phyloP scores from a whole-genome alignment of 129 eudicot genomes.

The Saussurea involucrata region DNA sequence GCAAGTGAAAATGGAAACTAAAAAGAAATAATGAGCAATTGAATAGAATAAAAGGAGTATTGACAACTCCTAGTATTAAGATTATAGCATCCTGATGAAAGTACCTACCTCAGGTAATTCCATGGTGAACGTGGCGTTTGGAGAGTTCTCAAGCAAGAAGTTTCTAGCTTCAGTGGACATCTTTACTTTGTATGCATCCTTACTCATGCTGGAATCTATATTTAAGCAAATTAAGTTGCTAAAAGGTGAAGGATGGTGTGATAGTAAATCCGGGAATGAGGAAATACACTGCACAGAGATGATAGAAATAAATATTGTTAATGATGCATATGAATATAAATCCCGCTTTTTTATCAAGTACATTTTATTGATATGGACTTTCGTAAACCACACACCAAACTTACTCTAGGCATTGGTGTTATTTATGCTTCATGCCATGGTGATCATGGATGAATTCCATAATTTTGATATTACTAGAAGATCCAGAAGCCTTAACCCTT shows the following conservation, averaged over 20 bases:
- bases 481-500: not conserved
- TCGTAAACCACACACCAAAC: not conserved
- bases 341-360: no score
- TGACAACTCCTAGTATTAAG: not conserved
- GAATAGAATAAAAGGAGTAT: not conserved
- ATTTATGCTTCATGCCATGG: not conserved
- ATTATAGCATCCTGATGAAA: not conserved
- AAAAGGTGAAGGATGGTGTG: constrained; percentile 8
- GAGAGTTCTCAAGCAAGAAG: not conserved
- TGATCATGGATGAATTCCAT: not conserved
- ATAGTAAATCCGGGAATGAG: not conserved
- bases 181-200: not conserved
- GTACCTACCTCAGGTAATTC: constrained; percentile 5
- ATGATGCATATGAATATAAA: not conserved
- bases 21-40: not conserved
- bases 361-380: not conserved
- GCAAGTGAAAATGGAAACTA: not conserved
- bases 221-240: not conserved
- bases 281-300: constrained; percentile 16
- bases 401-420: not conserved
- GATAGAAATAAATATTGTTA: not conserved
- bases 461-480: not conserved
- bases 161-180: not conserved
- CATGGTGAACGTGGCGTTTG: constrained; percentile 13
- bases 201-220: not conserved